A percentile compares a stretch with the other conserved stretches of the same genome.
Evolutionary conservation across 2,329 filamentous ascomycete species (phyloP).

Genomic region (Talaromyces sp.): DNA sequence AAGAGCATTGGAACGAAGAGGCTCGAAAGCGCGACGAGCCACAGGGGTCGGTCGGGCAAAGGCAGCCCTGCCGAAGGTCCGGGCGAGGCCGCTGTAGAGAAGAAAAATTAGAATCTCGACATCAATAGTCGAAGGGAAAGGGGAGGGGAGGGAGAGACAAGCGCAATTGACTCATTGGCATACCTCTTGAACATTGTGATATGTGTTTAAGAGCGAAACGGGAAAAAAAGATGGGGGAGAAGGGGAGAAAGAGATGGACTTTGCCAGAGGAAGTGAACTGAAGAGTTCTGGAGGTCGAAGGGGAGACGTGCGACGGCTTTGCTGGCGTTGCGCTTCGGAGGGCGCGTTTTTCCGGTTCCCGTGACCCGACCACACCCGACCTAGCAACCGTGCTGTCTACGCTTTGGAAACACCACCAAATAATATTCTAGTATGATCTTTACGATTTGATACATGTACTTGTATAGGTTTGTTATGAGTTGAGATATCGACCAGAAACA

Average conservation of each 20-base stretch:
- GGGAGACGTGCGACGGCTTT: slow-evolving; percentile 15
- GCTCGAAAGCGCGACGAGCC: slow-evolving; percentile 57
- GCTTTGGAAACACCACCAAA: neutral
- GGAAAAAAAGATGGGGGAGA: slow-evolving; percentile 29
- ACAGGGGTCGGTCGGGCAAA: slow-evolving; percentile 56
- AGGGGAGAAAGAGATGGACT: slow-evolving; percentile 26
- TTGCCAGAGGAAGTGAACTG: slow-evolving; percentile 22
- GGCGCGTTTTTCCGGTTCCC: slow-evolving; percentile 13
- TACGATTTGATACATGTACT: neutral
- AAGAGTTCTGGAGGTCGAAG: slow-evolving; percentile 17
- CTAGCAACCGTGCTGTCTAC: neutral
- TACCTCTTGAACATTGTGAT: slow-evolving; percentile 64
- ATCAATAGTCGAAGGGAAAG: slow-evolving; percentile 32
- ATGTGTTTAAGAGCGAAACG: slow-evolving; percentile 47
- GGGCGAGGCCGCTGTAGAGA: slow-evolving; percentile 60
- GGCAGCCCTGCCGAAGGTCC: slow-evolving; percentile 62
- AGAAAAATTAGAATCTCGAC: slow-evolving; percentile 25
- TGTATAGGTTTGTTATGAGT: neutral
- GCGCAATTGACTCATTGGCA: slow-evolving; percentile 31
- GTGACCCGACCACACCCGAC: slow-evolving; percentile 21
- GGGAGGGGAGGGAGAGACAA: slow-evolving; percentile 19
- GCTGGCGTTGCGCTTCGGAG: slow-evolving; percentile 10
- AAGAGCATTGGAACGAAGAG: slow-evolving; percentile 57
- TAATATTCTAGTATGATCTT: neutral
- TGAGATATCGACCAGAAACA: neutral